These are phyloP conservation scores for Penicillium coprophilum DNA, from an alignment of 495 filamentous ascomycete species.

Conservation along the genomic window DNA sequence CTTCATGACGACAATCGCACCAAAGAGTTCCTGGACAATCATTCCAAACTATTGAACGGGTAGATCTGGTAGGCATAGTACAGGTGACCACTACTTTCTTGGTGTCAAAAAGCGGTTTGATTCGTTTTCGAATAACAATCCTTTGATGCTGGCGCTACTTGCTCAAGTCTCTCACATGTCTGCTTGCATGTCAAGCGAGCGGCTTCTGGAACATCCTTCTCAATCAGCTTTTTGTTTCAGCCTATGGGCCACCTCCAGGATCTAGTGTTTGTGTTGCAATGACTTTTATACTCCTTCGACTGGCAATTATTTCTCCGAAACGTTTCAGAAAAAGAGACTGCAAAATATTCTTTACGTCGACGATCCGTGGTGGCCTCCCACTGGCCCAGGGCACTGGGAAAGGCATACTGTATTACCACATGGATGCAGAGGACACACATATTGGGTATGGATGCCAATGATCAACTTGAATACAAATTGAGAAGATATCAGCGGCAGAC, in stretches of 20 bases:
- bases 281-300: background rate
- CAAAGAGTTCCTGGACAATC: constrained; percentile 9
- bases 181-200: constrained; percentile 21
- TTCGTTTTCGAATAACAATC: constrained; percentile 44
- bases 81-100: constrained; percentile 59
- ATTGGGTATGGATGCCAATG: too few species aligned
- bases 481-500: background rate
- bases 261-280: constrained; percentile 47
- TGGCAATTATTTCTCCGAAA: background rate
- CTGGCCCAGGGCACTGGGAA: background rate
- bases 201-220: constrained; percentile 25
- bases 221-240: constrained; percentile 46
- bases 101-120: constrained; percentile 51
- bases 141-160: constrained; percentile 38
- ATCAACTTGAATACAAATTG: background rate
- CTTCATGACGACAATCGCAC: constrained; percentile 23
- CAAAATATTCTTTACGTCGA: background rate
- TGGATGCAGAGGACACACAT: background rate
- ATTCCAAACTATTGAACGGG: constrained; percentile 36
- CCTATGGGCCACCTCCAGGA: constrained; percentile 53
- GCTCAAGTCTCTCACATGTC: constrained; percentile 14
- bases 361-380: background rate
- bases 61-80: constrained; percentile 59
- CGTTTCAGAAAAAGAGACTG: background rate
- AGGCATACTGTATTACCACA: background rate